Base-by-base conservation (phyloP, 805 yeast species). In the Cyberlindnera mrakii region DNA sequence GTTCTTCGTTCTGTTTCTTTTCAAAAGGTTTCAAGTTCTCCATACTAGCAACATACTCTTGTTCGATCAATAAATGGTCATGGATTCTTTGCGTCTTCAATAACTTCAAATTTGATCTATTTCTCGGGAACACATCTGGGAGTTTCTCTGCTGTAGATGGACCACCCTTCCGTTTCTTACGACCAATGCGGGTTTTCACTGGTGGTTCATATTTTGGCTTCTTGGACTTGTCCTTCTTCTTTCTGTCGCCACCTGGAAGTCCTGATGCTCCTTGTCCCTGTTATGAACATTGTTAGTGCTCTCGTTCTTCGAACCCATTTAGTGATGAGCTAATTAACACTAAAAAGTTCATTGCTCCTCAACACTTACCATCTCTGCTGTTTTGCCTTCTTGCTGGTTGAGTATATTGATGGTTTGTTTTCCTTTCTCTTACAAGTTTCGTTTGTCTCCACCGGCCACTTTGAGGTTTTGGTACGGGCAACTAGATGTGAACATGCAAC, bases 131-230 rank as follows among this genome's bases (percentile, higher is more conserved):
- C 32, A 93, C 95, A 38, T 76, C 74, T 5, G 99, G 99, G 49
- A 93, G 75, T 59, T 83, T 88, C 49, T 77, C 78, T 35, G 82
- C 87, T 20, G 95, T 85, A 43, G 87, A 86, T 41, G 93, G 95
- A 7, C 96, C 96, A 39, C 78, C 77, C 72, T 83, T 88, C 73
- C 93, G 81, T 71, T 86, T 85, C 76, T 88, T 90, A 65, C 87
- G 85, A 44, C 96, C 96, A 58, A 88, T 85, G 52, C 90, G 81
- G 6, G 96, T 83, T 66, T 91, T 95, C 48, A 91, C 97, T 14
- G 99, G 99, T 30, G 99, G 98, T 67, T 93, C 99, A 66, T 91
- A 93, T 72, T 90, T 91, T 59, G 97, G 98, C 67, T 91, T 90
- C 57, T 85, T 86, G 52, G 82, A 80, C 68, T 82, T 82, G 50